Base-by-base conservation (phyloP, 2,329 filamentous ascomycete genomes). In the Aureobasidium sp. region DNA sequence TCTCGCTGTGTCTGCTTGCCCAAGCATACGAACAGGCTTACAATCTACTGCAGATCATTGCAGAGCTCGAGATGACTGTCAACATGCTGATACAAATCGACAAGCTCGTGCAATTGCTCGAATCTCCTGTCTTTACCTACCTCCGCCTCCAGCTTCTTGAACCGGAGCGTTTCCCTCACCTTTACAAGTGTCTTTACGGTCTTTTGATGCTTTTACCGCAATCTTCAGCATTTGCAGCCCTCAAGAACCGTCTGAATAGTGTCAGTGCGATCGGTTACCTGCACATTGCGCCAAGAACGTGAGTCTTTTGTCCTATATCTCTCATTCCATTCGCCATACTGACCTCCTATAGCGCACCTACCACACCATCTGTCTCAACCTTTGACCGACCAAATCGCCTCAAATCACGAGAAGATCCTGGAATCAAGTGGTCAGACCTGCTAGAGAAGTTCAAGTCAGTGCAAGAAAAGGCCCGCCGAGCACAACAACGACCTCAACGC, bases 21-120 rank as follows among this genome's bases (percentile, higher is more conserved):
- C 94, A 99, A 74, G 94, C 93, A 13, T 99, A 99, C 70, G 94
- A 99, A 71, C 95, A 97, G 71, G 94, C 94, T 11, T 99, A 97
- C 69, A 90, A 97, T 70, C 80, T 99, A 17, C 79, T 99, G 19
- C 92, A 96, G 70, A 94, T 97, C 50, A 96, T 99, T 15, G 94
- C 90, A 62, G 94, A 99, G 69, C 80, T 99, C 51, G 94, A 99
- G 73, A 97, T 99, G 90, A 97, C 93, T 0, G 94, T 99, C 67
- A 96, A 96, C 68, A 95, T 96, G 75, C 83, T 99, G 60, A 99
- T 99, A 45, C 95, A 99, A 72, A 96, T 99, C 67, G 94, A 99
- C 74, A 99, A 99, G 73, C 81, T 99, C 17, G 94, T 99, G 13
- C 94, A 99, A 73, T 81, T 99, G 17, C 85, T 99, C 40, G 94